Conservation (phyloP, 2,329 filamentous ascomycete species). For the Achaetomium macrosporum region DNA sequence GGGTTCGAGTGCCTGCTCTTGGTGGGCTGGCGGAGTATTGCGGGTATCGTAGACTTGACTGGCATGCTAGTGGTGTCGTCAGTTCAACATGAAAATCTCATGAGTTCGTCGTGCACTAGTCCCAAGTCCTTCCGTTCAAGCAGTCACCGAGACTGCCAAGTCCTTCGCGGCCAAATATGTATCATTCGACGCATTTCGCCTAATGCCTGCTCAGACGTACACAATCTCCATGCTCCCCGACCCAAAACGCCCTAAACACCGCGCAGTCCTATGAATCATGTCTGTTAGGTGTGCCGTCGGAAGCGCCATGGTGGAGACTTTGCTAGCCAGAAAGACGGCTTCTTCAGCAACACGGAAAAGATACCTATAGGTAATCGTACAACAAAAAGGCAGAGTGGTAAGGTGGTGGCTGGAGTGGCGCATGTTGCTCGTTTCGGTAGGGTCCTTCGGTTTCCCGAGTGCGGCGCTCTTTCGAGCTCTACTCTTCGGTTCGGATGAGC, state of each 20-base stretch:
- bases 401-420: neutral
- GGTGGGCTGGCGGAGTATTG: too few relatives aligned
- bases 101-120: too few relatives aligned
- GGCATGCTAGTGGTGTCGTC: too few relatives aligned
- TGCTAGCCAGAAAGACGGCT: too few relatives aligned
- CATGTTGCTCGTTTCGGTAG: neutral
- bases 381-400: neutral
- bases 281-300: neutral
- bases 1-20: too few relatives aligned
- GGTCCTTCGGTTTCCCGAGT: too few relatives aligned
- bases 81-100: too few relatives aligned
- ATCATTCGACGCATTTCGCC: constrained; percentile 6
- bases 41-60: too few relatives aligned
- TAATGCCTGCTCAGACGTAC: constrained; percentile 14
- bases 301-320: neutral
- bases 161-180: neutral
- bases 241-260: constrained; percentile 16
- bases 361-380: constrained; percentile 2
- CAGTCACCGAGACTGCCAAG: neutral
- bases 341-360: neutral
- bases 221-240: constrained; percentile 10
- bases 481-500: constrained; percentile 52
- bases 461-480: constrained; percentile 6
- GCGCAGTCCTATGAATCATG: neutral
- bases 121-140: neutral